Evolutionary conservation across 1,284 basidiomycete species (phyloP).

Genomic region (Megacollybia platyphylla): DNA sequence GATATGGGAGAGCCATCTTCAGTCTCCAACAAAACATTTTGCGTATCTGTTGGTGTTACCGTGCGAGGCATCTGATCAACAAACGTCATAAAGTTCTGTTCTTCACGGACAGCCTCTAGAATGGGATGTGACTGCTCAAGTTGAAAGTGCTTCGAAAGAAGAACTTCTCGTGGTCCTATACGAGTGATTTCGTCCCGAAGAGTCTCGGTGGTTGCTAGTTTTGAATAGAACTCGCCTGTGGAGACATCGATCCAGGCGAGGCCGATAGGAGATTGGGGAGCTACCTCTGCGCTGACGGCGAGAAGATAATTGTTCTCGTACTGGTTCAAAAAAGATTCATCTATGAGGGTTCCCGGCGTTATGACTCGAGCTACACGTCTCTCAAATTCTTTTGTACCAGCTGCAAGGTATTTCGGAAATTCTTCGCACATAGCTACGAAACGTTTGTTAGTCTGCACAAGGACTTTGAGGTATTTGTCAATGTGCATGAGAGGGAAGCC

Average conservation of each 20-base stretch:
- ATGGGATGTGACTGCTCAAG: conserved; percentile 27
- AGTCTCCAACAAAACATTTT: background rate
- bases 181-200: conserved; percentile 79
- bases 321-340: conserved; percentile 77
- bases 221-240: conserved; percentile 87
- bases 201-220: conserved; percentile 35
- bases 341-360: conserved; percentile 86
- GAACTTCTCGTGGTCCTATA: conserved; percentile 73
- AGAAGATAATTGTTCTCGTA: conserved; percentile 85
- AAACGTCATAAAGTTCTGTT: conserved; percentile 40
- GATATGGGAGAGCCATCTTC: background rate
- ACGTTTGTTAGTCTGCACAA: conserved; percentile 72
- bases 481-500: conserved; percentile 84
- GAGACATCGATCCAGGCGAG: conserved; percentile 94
- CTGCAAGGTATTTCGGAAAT: conserved; percentile 37
- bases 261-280: conserved; percentile 21
- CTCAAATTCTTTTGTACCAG: conserved; percentile 48
- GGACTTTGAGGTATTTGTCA: conserved; percentile 75
- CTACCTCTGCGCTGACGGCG: conserved; percentile 32
- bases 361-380: conserved; percentile 76
- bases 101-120: conserved; percentile 31
- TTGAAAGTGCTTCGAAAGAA: conserved; percentile 45
- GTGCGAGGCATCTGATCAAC: conserved; percentile 4
- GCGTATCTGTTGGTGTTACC: background rate
- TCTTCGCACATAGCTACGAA: conserved; percentile 92